Evolutionary conservation across 139 green algal species (phyloP), one percentile per base, ranked within the genome.

Genomic region (Auxenochlorella pyrenoidosa): DNA sequence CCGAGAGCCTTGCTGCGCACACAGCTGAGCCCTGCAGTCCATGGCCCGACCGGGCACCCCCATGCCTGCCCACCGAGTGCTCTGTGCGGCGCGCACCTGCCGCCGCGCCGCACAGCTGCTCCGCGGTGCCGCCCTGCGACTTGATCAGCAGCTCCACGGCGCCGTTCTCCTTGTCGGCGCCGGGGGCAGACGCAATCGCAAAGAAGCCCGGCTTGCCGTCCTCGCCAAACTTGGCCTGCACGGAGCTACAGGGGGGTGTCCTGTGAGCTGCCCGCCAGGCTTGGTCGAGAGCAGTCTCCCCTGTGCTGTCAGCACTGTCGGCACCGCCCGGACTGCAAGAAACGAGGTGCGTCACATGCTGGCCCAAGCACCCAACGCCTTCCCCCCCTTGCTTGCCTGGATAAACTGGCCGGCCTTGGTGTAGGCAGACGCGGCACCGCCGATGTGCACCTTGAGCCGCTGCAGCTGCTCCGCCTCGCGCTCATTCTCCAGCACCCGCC

Each of bases 131-230:
- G 15, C 58, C 83, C 47, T 92, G 75, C 40, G 84, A 83, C 89
- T 96, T 97, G 40, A 97, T 88, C 38, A 97, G 89, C 70, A 97
- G 86, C 88, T 96, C 94, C 44, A 97, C 51, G 0, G 87, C 32
- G 36, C 87, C 87, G 26, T 91, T 89, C 70, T 91, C 90, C 28
- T 75, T 70, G 47, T 94, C 89, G 24, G 58, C 59, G 0, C 79
- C 79, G 44, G 96, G 97, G 2, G 94, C 59, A 0, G 95, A 98
- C 5, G 97, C 95, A 79, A 99, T 98, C 40, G 97, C 97, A 76
- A 98, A 97, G 91, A 98, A 98, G 76, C 95, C 93, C 30, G 96
- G 83, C 92, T 98, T 98, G 86, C 85, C 90, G 44, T 97, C 95
- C 34, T 60, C 84, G 51, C 87, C 90, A 0, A 93, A 84, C 88